Percentiles rank a stretch among this genome's conserved stretches.
Conservation (phyloP, 257 asterid genomes). For the Haberlea rhodopensis region DNA sequence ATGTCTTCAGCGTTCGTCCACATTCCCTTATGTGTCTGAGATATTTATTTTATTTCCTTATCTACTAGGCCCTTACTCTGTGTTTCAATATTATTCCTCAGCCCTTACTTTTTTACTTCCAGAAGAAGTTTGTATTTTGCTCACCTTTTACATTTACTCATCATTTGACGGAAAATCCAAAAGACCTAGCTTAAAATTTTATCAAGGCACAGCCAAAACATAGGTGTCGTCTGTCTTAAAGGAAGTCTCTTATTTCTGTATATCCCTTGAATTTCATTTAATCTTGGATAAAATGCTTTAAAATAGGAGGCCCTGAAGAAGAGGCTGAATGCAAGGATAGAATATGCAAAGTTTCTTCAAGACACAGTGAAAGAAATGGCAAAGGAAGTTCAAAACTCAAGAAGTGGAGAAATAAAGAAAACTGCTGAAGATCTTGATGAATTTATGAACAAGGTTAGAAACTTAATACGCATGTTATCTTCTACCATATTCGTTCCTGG, state of each 20-base stretch:
- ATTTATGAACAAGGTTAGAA: slow-evolving; percentile 74
- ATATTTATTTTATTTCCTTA: background rate
- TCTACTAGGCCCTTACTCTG: background rate
- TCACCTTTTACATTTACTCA: slow-evolving; percentile 10
- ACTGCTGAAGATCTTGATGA: slow-evolving; percentile 98
- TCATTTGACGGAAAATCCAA: slow-evolving; percentile 7
- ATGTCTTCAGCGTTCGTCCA: slow-evolving; percentile 1
- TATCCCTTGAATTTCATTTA: slow-evolving; percentile 13
- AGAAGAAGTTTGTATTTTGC: background rate
- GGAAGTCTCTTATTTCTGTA: slow-evolving; percentile 10
- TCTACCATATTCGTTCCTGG: background rate
- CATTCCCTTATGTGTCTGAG: slow-evolving; percentile 19
- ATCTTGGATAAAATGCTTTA: slow-evolving; percentile 23
- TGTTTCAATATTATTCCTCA: background rate
- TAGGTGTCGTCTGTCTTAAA: slow-evolving; percentile 17
- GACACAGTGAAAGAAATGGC: slow-evolving; percentile 99
- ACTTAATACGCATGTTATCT: background rate
- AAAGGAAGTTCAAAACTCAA: slow-evolving; percentile 85
- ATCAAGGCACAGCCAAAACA: slow-evolving; percentile 12
- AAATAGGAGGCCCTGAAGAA: slow-evolving; percentile 77
- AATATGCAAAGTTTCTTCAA: slow-evolving; percentile 96
- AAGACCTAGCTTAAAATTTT: slow-evolving; percentile 3
- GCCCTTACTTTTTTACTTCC: background rate
- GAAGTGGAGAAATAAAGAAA: slow-evolving; percentile 81
- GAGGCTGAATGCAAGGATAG: slow-evolving; percentile 84